Percentiles rank a stretch among this genome's conserved stretches.
phyloP scores from a whole-genome alignment of 2,329 filamentous ascomycete genomes.

The Herpotrichia juniperi region DNA sequence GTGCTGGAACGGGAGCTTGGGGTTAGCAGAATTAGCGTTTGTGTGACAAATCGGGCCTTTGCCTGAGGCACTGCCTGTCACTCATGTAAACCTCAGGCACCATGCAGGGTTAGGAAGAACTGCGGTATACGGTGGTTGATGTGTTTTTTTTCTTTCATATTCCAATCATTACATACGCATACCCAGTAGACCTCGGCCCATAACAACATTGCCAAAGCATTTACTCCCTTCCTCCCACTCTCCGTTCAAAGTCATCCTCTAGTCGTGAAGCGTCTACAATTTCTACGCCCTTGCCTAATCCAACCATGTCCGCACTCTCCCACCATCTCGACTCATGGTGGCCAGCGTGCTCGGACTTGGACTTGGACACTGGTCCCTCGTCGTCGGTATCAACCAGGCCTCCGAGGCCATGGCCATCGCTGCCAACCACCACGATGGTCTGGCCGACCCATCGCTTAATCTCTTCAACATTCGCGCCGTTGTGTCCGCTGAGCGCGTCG shows the following conservation, averaged over 20 bases:
- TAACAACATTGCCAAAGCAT: constrained; percentile 1
- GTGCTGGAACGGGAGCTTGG: too few relatives aligned
- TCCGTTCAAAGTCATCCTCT: constrained; percentile 84
- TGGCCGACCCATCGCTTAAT: constrained; percentile 66
- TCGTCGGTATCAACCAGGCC: constrained; percentile 65
- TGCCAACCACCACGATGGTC: constrained; percentile 64
- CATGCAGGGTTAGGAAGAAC: too few relatives aligned
- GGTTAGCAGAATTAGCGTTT: too few relatives aligned
- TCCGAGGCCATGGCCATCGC: constrained; percentile 48
- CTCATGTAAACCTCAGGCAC: too few relatives aligned
- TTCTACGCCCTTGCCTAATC: constrained; percentile 83
- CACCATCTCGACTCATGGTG: constrained; percentile 69
- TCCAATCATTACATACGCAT: not conserved
- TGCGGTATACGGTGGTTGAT: too few relatives aligned
- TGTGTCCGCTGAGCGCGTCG: constrained; percentile 77
- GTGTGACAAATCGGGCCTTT: too few relatives aligned
- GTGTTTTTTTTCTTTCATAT: too few relatives aligned
- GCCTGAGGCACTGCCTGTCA: too few relatives aligned
- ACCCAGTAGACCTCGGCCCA: not conserved
- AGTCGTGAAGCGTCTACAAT: constrained; percentile 84
- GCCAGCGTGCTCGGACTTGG: constrained; percentile 33
- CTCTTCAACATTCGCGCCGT: constrained; percentile 75
- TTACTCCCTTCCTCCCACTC: constrained; percentile 68
- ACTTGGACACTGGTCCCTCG: constrained; percentile 53
- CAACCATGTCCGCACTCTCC: constrained; percentile 80